Percentiles rank a stretch among this genome's conserved stretches.
These are phyloP conservation scores for Trametes punicea DNA, from an alignment of 768 basidiomycete genomes.

Conservation along the genomic window DNA sequence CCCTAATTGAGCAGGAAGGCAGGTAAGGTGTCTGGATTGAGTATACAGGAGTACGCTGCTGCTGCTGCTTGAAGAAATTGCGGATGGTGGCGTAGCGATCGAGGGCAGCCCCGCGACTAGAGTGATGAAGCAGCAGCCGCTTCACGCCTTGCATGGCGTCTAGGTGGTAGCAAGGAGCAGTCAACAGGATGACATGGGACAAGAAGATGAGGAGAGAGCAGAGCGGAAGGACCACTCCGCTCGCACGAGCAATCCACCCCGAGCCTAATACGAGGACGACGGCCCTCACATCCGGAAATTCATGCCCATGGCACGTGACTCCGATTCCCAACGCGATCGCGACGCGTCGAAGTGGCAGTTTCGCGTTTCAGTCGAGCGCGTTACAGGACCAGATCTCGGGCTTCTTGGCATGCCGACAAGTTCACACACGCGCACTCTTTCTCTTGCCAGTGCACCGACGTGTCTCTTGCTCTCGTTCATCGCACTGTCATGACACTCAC, in stretches of 20 bases:
- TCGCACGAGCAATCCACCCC: not conserved
- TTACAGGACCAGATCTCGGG: not conserved
- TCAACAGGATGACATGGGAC: not conserved
- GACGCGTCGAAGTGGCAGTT: not conserved
- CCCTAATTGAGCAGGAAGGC: not conserved
- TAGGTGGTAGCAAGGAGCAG: not conserved
- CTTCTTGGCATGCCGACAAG: not conserved
- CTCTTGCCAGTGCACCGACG: not conserved
- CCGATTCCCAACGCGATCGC: slow-evolving; percentile 1
- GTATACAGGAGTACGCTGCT: not conserved
- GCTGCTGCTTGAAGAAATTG: slow-evolving; percentile 48
- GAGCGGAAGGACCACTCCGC: no score
- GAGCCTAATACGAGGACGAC: not conserved
- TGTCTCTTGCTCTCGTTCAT: not conserved
- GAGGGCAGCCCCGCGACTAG: slow-evolving; percentile 31
- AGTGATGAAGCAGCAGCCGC: slow-evolving; percentile 16
- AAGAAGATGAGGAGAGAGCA: not conserved
- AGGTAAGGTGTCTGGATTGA: not conserved
- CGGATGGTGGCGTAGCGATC: slow-evolving; percentile 61
- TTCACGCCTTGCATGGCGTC: slow-evolving; percentile 12
- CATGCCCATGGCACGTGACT: slow-evolving; percentile 2
- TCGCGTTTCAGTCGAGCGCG: not conserved
- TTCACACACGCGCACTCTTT: not conserved
- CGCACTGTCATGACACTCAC: slow-evolving; percentile 16
- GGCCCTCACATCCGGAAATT: not conserved